phyloP scores from a whole-genome alignment of 164 flowering plant genomes.

The Hamamelis virginiana region DNA sequence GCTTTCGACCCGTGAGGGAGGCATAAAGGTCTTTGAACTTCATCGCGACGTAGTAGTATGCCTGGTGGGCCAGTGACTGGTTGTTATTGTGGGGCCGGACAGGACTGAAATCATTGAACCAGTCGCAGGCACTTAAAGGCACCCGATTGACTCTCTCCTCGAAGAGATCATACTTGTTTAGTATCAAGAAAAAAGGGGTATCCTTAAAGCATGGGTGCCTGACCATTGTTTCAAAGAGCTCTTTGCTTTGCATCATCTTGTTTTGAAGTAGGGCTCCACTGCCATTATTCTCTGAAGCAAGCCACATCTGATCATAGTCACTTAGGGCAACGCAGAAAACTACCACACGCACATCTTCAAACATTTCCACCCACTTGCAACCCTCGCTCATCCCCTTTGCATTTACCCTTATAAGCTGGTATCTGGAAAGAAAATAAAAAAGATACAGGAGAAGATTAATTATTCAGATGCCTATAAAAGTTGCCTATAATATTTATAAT shows the following conservation, averaged over 20 bases:
- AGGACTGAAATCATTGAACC: conserved; percentile 91
- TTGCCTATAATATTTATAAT: neutral
- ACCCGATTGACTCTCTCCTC: conserved; percentile 77
- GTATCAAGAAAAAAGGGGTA: conserved; percentile 80
- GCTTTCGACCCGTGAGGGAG: conserved; percentile 66
- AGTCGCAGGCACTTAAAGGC: conserved; percentile 67
- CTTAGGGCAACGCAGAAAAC: conserved; percentile 80
- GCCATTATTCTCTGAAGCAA: conserved; percentile 41
- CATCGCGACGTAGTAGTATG: conserved; percentile 87
- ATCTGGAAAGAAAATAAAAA: conserved; percentile 37
- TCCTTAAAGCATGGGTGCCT: conserved; percentile 84
- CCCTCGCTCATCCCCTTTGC: conserved; percentile 96
- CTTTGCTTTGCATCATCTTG: conserved; percentile 87
- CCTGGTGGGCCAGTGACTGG: conserved; percentile 84
- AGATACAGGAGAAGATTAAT: neutral
- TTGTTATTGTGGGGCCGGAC: conserved; percentile 59
- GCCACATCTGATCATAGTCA: conserved; percentile 75
- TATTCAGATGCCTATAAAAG: neutral
- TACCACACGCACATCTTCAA: conserved; percentile 91
- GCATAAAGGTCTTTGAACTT: conserved; percentile 93
- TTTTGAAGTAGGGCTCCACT: conserved; percentile 56
- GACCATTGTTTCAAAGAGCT: conserved; percentile 75
- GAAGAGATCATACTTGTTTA: conserved; percentile 90
- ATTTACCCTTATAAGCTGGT: conserved; percentile 83
- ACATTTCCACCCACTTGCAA: conserved; percentile 99